Base-by-base conservation (phyloP, 306 rosid genomes). In the Chamaecrista fasciculata region DNA sequence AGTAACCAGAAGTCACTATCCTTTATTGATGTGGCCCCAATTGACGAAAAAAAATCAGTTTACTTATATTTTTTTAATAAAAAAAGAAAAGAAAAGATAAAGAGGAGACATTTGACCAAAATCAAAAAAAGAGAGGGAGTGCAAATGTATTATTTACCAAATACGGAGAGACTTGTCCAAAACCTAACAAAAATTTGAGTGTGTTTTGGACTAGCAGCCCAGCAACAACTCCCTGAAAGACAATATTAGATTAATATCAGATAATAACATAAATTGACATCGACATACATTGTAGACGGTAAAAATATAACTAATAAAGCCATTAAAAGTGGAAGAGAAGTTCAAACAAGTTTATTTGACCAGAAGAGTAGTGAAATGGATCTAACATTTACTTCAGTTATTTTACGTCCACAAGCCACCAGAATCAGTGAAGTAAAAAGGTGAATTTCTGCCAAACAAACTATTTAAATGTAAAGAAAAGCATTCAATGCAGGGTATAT, bases 141-240 rank as follows among this genome's bases (percentile, higher is more conserved):
- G n/a, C n/a, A n/a, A 57, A 33, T 52, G 51, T 29, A 70, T 23
- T 12, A 76, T 83, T 79, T 75, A 90, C 97, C 92, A 94, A 74
- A 87, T 94, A 94, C 0, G 92, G 91, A 64, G 99, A 86, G 73
- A 91, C 99, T 18, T 78, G 80, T 69, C 96, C 97, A 58, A 94
- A 94, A 48, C 87, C 85, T 76, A 94, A 86, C 84, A 94, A 81
- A 75, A 80, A 87, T 71, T 94, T 94, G 50, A 94, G 95, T 26
- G 97, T 85, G 81, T 94, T 94, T 74, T 94, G 99, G 71, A 94
- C 86, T 70, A 94, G 89, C 66, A 94, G 96, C 68, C 97, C 99
- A 37, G 97, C 99, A 79, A 94, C 82, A 78, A 94, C 99, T 71
- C 99, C 99, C 97, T 94, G 76, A 28, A 67, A 69, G 78, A 26